A percentile compares a stretch with the other conserved stretches of the same genome.
Conservation (phyloP, 2,329 filamentous ascomycete genomes). For the Hymenoscyphus repandus region DNA sequence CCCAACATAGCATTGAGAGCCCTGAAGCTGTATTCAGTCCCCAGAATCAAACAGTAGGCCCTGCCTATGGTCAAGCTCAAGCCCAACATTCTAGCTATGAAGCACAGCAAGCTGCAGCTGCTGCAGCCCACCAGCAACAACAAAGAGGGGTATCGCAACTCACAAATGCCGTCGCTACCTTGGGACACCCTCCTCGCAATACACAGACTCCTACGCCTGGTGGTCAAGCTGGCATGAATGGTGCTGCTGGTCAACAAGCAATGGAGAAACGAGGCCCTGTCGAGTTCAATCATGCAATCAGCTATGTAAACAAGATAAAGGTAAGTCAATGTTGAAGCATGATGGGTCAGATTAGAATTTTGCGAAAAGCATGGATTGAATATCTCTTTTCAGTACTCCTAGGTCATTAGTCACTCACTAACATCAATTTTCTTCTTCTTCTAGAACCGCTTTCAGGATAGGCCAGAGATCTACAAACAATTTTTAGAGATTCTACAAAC, state of each 20-base stretch:
- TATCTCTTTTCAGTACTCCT: not conserved
- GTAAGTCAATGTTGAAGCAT: constrained; percentile 40
- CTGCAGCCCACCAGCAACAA: constrained; percentile 51
- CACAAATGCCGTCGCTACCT: constrained; percentile 50
- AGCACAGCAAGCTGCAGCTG: constrained; percentile 35
- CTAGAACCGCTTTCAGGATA: constrained; percentile 92
- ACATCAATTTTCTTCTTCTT: not conserved
- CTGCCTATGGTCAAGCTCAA: constrained; percentile 41
- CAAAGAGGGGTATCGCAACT: constrained; percentile 61
- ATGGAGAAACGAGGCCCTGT: constrained; percentile 88
- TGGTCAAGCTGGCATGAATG: constrained; percentile 54
- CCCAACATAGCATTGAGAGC: constrained; percentile 57
- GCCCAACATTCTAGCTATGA: constrained; percentile 35
- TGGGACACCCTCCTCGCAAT: constrained; percentile 43
- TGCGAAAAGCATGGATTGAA: not conserved
- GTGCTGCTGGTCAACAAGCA: constrained; percentile 53
- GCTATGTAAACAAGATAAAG: constrained; percentile 99
- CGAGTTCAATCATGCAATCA: constrained; percentile 98
- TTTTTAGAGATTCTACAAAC: constrained; percentile 98
- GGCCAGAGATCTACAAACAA: constrained; percentile 98
- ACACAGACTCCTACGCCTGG: constrained; percentile 56
- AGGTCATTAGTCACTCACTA: not conserved
- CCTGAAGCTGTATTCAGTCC: constrained; percentile 58
- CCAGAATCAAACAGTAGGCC: constrained; percentile 46
- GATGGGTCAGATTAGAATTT: too few species aligned